Evolutionary conservation across 2,329 filamentous ascomycete genomes (phyloP), one percentile per base, ranked within the genome.

Genomic region (Paraphaeosphaeria minitans): DNA sequence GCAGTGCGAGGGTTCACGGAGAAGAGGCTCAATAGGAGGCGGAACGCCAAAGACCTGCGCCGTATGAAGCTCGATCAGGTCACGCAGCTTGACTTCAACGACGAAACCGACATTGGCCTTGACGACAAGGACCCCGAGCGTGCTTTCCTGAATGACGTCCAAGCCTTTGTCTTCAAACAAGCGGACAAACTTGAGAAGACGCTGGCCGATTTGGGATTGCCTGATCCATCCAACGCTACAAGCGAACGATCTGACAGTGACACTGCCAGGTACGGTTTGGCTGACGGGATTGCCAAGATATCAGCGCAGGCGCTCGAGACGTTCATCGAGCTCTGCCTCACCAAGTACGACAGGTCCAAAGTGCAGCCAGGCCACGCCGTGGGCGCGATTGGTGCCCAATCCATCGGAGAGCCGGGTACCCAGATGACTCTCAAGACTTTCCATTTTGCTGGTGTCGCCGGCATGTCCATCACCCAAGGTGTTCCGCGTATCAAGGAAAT

Each of bases 401-500:
- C 94, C 1, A 99, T 99, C 68, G 95, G 95, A 79, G 95, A 99
- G 73, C 95, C 95, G 0, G 95, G 95, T 75, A 99, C 95, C 0
- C 95, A 99, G 78, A 99, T 99, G 95, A 99, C 95, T 1, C 81
- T 99, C 64, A 98, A 98, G 81, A 98, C 95, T 74, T 98, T 98
- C 87, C 95, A 98, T 90, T 99, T 99, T 82, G 95, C 95, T 74
- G 95, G 95, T 90, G 95, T 99, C 64, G 95, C 95, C 45, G 94
- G 94, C 76, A 98, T 99, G 95, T 97, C 92, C 84, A 97, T 99
- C 74, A 99, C 95, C 0, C 92, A 97, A 74, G 95, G 95, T 91
- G 95, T 99, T 7, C 95, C 95, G 1, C 94, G 95, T 88, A 99
- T 99, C 82, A 99, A 99, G 80, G 95, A 99, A 83, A 99, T 99